A percentile compares a stretch with the other conserved stretches of the same genome.
These are phyloP conservation scores for Nigrospora osmanthi DNA, from an alignment of 2,329 filamentous ascomycete genomes.

Conservation along the genomic window DNA sequence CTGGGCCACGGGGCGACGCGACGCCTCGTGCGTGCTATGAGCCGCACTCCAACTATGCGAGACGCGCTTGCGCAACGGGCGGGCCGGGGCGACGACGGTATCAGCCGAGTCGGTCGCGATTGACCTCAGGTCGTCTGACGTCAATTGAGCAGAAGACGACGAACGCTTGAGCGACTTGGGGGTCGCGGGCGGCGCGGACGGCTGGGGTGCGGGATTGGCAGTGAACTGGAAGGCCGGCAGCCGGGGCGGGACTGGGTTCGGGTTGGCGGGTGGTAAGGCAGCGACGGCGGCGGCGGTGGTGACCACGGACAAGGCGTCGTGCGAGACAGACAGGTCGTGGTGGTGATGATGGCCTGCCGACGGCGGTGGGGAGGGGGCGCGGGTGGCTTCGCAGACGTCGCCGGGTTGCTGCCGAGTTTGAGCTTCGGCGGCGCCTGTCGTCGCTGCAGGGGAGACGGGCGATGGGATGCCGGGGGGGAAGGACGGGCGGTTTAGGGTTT, in stretches of 20 bases:
- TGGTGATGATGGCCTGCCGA: no score
- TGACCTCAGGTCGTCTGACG: conserved; percentile 10
- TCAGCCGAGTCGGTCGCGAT: conserved; percentile 16
- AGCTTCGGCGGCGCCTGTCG: conserved; percentile 8
- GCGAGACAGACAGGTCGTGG: no score
- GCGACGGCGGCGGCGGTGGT: no score
- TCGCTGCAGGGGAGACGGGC: conserved; percentile 28
- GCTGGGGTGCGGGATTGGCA: no score
- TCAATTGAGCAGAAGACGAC: conserved; percentile 5
- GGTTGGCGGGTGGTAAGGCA: no score
- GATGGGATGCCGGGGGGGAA: conserved; percentile 28
- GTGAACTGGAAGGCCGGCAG: no score
- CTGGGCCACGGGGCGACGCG: neutral
- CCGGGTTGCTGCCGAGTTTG: conserved; percentile 15
- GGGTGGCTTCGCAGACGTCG: conserved; percentile 3
- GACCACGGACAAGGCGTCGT: no score
- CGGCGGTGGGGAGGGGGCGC: no score
- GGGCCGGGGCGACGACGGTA: conserved; percentile 16
- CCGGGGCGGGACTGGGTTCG: no score
- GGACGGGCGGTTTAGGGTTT: conserved; percentile 23
- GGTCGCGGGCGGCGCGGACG: conserved; percentile 18
- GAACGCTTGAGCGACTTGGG: conserved; percentile 21
- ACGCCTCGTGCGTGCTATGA: neutral
- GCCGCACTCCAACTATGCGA: neutral
- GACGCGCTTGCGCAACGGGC: conserved; percentile 17